These are phyloP conservation scores for Naganishia randhawae DNA, from an alignment of 768 basidiomycete species.

Conservation along the genomic window DNA sequence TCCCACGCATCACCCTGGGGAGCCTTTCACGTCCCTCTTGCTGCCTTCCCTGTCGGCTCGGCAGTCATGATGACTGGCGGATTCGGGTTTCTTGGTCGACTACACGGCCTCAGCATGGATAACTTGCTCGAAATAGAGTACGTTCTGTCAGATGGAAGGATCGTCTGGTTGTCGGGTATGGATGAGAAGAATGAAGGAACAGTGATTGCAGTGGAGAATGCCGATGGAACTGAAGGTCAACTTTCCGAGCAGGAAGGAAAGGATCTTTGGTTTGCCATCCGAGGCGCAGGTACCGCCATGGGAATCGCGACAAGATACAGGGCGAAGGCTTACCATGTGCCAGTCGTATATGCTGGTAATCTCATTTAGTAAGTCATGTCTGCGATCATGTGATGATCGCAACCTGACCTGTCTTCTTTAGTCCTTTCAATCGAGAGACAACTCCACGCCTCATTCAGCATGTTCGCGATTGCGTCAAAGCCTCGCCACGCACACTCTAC, in stretches of 20 bases:
- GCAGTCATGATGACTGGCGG: conserved; percentile 60
- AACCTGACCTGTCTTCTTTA: conserved; percentile 44
- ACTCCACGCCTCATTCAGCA: conserved; percentile 84
- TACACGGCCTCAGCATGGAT: conserved; percentile 82
- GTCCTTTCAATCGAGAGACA: conserved; percentile 81
- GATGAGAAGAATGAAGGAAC: conserved; percentile 66
- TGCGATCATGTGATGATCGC: conserved; percentile 1
- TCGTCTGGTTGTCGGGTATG: conserved; percentile 58
- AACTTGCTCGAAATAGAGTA: conserved; percentile 87
- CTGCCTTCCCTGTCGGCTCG: conserved; percentile 51
- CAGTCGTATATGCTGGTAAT: conserved; percentile 87
- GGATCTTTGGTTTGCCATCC: conserved; percentile 47
- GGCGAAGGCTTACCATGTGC: conserved; percentile 80
- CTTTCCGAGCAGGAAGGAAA: conserved; percentile 40
- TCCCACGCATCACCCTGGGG: conserved; percentile 57
- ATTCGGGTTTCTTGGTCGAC: conserved; percentile 79
- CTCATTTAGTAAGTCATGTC: conserved; percentile 70
- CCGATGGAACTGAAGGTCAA: conserved; percentile 33
- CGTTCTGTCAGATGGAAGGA: conserved; percentile 83
- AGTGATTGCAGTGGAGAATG: conserved; percentile 25
- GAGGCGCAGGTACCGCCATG: conserved; percentile 67
- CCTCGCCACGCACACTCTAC: conserved; percentile 79
- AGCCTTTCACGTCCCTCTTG: conserved; percentile 47
- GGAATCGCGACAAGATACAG: conserved; percentile 87
- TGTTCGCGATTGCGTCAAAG: conserved; percentile 88